Conservation (phyloP, 169 alveolate genomes). For the Cyclospora cayetanensis region DNA sequence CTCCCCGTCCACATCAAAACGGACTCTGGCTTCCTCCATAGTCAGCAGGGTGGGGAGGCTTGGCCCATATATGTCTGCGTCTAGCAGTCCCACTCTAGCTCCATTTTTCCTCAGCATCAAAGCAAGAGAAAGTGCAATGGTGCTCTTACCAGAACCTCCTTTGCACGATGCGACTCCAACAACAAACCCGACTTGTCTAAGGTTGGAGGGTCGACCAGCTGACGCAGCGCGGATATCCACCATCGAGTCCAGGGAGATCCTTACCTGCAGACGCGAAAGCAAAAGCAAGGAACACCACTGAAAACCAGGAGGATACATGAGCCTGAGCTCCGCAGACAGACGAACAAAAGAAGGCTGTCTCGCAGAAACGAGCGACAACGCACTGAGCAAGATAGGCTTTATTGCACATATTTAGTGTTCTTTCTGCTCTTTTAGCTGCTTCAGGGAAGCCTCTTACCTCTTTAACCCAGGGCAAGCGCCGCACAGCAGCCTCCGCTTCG, state of each 20-base stretch:
- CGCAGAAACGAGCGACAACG: not conserved
- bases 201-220: slow-evolving; percentile 36
- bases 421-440: too few relatives aligned
- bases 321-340: too few relatives aligned
- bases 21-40: slow-evolving; percentile 49
- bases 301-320: too few relatives aligned
- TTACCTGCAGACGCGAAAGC: not conserved
- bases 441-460: too few relatives aligned
- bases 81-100: slow-evolving; percentile 92
- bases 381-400: too few relatives aligned
- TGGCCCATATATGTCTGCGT: slow-evolving; percentile 97
- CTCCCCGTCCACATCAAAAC: slow-evolving; percentile 42
- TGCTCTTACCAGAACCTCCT: slow-evolving; percentile 98
- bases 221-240: slow-evolving; percentile 32
- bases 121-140: slow-evolving; percentile 93
- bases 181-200: slow-evolving; percentile 73
- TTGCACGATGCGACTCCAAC: slow-evolving; percentile 95
- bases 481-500: slow-evolving; percentile 50
- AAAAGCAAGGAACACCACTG: too few relatives aligned
- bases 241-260: slow-evolving; percentile 29
- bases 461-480: slow-evolving; percentile 76
- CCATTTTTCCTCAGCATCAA: slow-evolving; percentile 86
- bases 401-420: too few relatives aligned
- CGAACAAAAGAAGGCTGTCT: not conserved
- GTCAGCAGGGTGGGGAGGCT: slow-evolving; percentile 91